Evolutionary conservation across 352 stramenopile genomes (phyloP).

Genomic region (Globisporangium paroecandrum): DNA sequence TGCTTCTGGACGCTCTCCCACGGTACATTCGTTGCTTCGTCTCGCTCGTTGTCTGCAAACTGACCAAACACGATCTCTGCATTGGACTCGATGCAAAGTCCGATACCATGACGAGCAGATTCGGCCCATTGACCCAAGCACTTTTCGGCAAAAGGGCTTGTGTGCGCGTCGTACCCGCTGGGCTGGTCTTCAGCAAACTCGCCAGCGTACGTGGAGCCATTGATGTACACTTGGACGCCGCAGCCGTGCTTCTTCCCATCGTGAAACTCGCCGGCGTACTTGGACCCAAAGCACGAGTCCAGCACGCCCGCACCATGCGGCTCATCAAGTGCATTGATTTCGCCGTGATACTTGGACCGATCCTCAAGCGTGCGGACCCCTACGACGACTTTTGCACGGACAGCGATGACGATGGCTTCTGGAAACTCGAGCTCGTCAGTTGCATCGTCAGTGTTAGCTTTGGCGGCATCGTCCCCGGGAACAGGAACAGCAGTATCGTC

Average conservation of each 20-base stretch:
- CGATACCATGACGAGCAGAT: constrained; percentile 35
- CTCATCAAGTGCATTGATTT: constrained; percentile 22
- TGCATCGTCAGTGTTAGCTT: neutral
- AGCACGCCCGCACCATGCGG: constrained; percentile 41
- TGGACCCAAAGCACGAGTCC: constrained; percentile 27
- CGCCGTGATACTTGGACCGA: constrained; percentile 31
- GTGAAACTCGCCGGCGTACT: constrained; percentile 37
- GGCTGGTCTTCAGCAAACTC: constrained; percentile 26
- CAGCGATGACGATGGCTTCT: constrained; percentile 17
- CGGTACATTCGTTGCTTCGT: constrained; percentile 4
- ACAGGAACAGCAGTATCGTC: neutral
- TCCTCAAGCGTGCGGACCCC: constrained; percentile 22
- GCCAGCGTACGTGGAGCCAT: constrained; percentile 38
- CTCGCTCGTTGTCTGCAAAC: constrained; percentile 26
- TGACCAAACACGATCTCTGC: constrained; percentile 18
- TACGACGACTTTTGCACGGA: constrained; percentile 1
- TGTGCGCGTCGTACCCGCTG: constrained; percentile 41
- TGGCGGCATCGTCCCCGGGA: neutral
- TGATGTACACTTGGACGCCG: constrained; percentile 39
- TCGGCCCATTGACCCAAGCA: constrained; percentile 43
- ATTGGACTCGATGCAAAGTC: constrained; percentile 34
- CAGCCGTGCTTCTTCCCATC: constrained; percentile 33
- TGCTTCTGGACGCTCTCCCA: constrained; percentile 21
- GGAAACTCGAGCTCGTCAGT: neutral
- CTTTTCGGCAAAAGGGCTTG: constrained; percentile 37